Percentiles rank a stretch among this genome's conserved stretches.
Evolutionary conservation across 441 rosid species (phyloP).

Genomic region (Gossypium armourianum): DNA sequence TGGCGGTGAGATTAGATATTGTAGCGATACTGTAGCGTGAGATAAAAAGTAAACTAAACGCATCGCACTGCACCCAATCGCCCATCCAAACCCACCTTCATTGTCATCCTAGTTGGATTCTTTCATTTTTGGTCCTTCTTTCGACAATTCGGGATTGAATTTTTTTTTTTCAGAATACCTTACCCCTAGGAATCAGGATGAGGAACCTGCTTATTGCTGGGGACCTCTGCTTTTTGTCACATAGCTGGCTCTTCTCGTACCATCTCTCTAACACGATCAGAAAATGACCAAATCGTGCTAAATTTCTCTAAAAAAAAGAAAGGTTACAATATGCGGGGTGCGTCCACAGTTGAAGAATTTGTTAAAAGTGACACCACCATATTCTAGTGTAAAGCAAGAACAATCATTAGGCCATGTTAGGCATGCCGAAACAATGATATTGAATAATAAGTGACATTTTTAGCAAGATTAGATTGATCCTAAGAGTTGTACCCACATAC

Average conservation of each 20-base stretch:
- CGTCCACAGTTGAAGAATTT: conserved; percentile 22
- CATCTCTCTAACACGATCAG: no score
- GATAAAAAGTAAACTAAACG: no score
- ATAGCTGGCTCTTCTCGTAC: not conserved
- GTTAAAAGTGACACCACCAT: conserved; percentile 6
- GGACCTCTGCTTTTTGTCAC: not conserved
- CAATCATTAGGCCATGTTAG: conserved; percentile 18
- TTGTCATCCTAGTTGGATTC: not conserved
- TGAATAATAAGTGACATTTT: not conserved
- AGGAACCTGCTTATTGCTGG: no score
- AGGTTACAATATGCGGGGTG: not conserved
- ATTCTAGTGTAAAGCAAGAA: conserved; percentile 27
- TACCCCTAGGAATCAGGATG: not conserved
- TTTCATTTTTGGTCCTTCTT: not conserved
- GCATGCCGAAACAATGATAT: conserved; percentile 34
- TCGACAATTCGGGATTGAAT: not conserved
- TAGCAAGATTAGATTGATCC: conserved; percentile 18
- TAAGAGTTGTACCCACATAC: conserved; percentile 19
- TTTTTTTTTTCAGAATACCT: not conserved
- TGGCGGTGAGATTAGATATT: no score
- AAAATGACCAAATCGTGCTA: no score
- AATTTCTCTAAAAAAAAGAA: no score
- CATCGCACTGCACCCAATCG: no score
- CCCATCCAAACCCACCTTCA: no score
- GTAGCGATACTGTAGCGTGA: no score